A percentile compares a stretch with the other conserved stretches of the same genome.
These are phyloP conservation scores for Oryza meridionalis DNA, from an alignment of 176 grass and related monocot genomes.

Conservation along the genomic window DNA sequence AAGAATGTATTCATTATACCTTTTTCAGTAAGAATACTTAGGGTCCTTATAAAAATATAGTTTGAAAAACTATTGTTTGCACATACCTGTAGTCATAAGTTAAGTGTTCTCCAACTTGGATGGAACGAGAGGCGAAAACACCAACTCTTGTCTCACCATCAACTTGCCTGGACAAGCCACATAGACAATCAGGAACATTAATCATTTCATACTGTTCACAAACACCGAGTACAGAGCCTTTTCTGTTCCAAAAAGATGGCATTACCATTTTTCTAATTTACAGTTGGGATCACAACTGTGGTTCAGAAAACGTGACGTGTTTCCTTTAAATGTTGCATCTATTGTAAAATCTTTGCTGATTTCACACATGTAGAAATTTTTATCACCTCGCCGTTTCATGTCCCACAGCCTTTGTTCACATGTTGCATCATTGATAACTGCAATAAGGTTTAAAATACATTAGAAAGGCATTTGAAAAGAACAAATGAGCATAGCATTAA, in stretches of 20 bases:
- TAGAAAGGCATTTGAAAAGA: neutral
- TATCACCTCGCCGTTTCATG: slow-evolving; percentile 73
- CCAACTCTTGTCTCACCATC: slow-evolving; percentile 84
- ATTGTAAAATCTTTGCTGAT: slow-evolving; percentile 97
- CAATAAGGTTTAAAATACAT: slow-evolving; percentile 32
- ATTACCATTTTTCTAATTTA: slow-evolving; percentile 98
- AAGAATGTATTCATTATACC: neutral
- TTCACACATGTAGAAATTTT: slow-evolving; percentile 98
- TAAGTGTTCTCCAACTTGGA: slow-evolving; percentile 68
- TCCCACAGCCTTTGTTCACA: slow-evolving; percentile 96
- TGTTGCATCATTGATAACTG: slow-evolving; percentile 92
- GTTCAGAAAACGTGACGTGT: slow-evolving; percentile 89
- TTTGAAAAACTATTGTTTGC: neutral
- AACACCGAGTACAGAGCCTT: neutral
- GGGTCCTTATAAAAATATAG: neutral
- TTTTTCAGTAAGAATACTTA: slow-evolving; percentile 6
- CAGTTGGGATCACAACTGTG: slow-evolving; percentile 97
- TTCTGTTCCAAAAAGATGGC: slow-evolving; percentile 22
- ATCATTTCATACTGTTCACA: slow-evolving; percentile 1
- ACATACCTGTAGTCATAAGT: slow-evolving; percentile 89
- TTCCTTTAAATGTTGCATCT: slow-evolving; percentile 98
- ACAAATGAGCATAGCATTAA: slow-evolving; percentile 21
- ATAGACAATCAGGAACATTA: slow-evolving; percentile 42
- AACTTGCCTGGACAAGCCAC: slow-evolving; percentile 68
- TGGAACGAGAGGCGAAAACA: slow-evolving; percentile 68